Base-by-base conservation (phyloP, 306 rosid genomes). In the Leucaena leucocephala region DNA sequence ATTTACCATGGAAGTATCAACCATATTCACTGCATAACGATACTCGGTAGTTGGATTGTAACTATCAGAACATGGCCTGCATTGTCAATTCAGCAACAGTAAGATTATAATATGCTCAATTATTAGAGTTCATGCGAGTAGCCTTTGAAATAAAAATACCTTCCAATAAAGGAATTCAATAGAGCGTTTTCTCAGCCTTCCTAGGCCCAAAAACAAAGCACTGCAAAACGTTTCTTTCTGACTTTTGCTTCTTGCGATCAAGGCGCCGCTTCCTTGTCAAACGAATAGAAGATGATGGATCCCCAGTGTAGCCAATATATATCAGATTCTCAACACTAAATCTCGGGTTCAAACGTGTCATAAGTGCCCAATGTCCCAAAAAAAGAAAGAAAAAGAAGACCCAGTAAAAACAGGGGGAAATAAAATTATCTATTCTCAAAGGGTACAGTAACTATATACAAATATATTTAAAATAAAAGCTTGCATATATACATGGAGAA, bases 191-290 rank as follows among this genome's bases (percentile, higher is more conserved):
- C 68, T 98, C 99, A 8, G 99, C 88, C 81, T 86, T 89, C 87
- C 88, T 90, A 76, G 99, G 94, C 82, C 99, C 99, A 77, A 96
- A 96, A 59, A 96, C 97, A 73, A 90, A 91, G 90, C 99, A 96
- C 68, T 93, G 99, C 84, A 90, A 82, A 71, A 91, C 97, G 73
- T 82, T 90, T 86, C 98, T 86, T 14, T 96, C 99, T 17, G 93
- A 86, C 27, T 57, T 93, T 67, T 96, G 97, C 84, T 88, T 93
- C 87, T 96, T 96, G 72, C 97, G 94, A 85, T 96, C 99, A 76
- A 80, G 43, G 49, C 94, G 94, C 33, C 94, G 82, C 92, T 65
- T 93, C 85, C 94, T 87, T 72, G 99, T 96, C 74, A 93, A 85
- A 50, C 74, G 96, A 72, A 91, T 82, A 64, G 97, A 80, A 81